Conservation (phyloP, 2,329 filamentous ascomycete genomes). For the Orbilia brochopaga region DNA sequence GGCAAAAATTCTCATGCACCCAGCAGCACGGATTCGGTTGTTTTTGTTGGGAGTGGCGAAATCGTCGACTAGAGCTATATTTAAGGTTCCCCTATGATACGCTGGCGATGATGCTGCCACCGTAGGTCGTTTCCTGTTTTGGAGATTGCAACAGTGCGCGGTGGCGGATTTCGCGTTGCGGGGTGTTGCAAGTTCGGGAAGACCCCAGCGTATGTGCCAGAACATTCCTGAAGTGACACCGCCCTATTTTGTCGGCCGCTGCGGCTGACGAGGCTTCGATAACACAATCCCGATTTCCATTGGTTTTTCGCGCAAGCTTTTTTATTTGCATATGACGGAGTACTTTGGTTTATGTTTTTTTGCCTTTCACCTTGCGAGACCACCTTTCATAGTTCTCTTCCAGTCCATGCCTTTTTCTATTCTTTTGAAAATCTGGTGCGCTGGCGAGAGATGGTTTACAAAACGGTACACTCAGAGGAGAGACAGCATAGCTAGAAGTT, state of each 20-base stretch:
- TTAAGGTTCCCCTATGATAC: conserved; percentile 21
- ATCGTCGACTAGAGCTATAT: neutral
- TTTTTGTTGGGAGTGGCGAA: conserved; percentile 33
- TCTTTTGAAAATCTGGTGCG: no score
- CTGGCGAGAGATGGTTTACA: neutral
- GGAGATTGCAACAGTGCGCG: conserved; percentile 47
- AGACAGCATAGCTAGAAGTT: neutral
- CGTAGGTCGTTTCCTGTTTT: conserved; percentile 48
- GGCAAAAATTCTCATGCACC: neutral
- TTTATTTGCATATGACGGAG: no score
- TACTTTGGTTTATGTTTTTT: no score
- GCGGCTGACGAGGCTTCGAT: neutral
- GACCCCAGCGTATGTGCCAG: conserved; percentile 19
- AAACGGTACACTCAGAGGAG: neutral
- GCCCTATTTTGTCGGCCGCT: neutral
- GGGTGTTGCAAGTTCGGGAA: conserved; percentile 36
- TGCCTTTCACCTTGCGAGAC: no score
- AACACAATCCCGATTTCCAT: no score
- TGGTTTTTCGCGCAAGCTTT: no score
- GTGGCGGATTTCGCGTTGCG: conserved; percentile 24
- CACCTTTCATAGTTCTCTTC: no score
- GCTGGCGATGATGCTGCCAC: conserved; percentile 16
- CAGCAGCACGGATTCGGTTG: conserved; percentile 10
- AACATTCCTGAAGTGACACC: conserved; percentile 20
- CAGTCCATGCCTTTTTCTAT: no score